Evolutionary conservation across 106 monocot species (phyloP).

Genomic region (Chionographis japonica): DNA sequence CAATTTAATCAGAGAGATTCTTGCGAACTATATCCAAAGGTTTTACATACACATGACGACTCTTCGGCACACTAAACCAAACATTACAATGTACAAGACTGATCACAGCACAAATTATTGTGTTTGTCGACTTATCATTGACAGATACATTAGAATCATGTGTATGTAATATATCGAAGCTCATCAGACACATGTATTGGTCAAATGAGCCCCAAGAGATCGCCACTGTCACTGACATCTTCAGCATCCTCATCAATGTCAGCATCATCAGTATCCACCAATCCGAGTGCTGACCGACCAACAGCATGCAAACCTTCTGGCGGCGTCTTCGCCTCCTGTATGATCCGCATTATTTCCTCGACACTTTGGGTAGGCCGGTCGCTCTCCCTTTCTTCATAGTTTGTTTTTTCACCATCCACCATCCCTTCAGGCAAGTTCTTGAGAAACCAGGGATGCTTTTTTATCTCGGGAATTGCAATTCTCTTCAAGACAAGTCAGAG

Average conservation of each 20-base stretch:
- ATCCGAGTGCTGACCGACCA: conserved; percentile 8
- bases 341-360: conserved; percentile 58
- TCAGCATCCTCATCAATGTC: conserved; percentile 26
- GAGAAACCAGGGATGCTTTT: conserved; percentile 76
- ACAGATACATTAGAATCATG: too few species aligned
- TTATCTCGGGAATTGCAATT: conserved; percentile 80
- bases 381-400: conserved; percentile 1
- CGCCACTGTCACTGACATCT: conserved; percentile 21
- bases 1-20: too few species aligned
- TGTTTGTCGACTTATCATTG: too few species aligned
- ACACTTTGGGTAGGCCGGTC: conserved; percentile 30
- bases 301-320: conserved; percentile 3
- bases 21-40: too few species aligned
- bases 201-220: conserved; percentile 18
- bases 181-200: background rate
- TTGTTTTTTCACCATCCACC: conserved; percentile 33
- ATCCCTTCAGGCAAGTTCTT: conserved; percentile 76
- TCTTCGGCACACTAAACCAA: too few species aligned
- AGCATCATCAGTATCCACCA: conserved; percentile 14
- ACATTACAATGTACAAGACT: too few species aligned
- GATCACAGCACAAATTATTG: too few species aligned
- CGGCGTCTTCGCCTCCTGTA: conserved; percentile 53
- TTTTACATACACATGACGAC: too few species aligned
- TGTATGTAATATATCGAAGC: too few species aligned
- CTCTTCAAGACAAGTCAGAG: conserved; percentile 38